Conservation (phyloP, 179 eudicot genomes). For the Silene vulgaris region DNA sequence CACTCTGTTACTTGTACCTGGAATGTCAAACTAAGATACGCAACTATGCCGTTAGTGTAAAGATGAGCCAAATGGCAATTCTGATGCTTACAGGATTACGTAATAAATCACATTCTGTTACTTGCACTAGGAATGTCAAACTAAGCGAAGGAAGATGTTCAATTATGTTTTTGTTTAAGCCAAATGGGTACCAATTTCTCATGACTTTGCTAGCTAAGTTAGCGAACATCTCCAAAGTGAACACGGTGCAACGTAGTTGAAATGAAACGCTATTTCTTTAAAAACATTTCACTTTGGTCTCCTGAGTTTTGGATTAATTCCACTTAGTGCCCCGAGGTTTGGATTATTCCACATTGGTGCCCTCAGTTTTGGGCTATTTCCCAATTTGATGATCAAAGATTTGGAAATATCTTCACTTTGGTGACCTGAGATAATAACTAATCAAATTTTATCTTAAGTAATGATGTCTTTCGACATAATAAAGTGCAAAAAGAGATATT, state of each 20-base stretch:
- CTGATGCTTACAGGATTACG: not conserved
- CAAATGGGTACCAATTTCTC: not conserved
- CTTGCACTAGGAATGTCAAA: not conserved
- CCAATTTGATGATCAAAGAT: too few species aligned
- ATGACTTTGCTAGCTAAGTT: not conserved
- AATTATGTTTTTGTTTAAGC: not conserved
- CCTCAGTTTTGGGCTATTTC: too few species aligned
- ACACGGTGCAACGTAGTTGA: not conserved
- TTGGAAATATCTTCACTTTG: too few species aligned
- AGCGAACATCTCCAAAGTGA: not conserved
- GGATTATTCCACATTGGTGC: too few species aligned
- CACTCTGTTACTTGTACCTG: constrained; percentile 3
- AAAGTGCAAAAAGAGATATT: too few species aligned
- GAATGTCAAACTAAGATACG: not conserved
- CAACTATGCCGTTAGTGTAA: not conserved
- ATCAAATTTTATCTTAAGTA: too few species aligned
- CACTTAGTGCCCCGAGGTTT: too few species aligned
- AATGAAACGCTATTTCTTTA: constrained; percentile 9
- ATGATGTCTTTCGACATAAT: too few species aligned
- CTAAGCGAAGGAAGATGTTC: not conserved
- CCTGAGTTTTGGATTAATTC: too few species aligned
- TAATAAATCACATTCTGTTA: not conserved
- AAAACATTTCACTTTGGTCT: too few species aligned
- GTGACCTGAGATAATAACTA: too few species aligned
- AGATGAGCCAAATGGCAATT: not conserved